Percentiles rank a stretch among this genome's conserved stretches.
Conservation (phyloP, 257 asterid genomes). For the Galeopsis tetrahit region DNA sequence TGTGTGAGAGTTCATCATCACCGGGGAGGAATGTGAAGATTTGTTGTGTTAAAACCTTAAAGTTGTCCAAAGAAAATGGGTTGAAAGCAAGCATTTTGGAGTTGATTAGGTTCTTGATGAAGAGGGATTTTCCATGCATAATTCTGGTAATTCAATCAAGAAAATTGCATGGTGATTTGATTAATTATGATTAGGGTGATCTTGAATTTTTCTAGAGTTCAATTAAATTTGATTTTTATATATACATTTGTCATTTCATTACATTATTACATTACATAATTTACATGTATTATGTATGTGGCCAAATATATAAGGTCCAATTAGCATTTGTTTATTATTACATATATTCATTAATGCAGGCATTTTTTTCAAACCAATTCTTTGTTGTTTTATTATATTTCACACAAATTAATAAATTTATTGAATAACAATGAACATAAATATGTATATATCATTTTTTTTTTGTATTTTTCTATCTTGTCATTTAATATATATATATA, state of each 20-base stretch:
- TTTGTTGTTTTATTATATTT: no score
- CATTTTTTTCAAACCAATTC: no score
- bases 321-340: neutral
- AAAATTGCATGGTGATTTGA: conserved; percentile 34
- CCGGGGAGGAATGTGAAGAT: conserved; percentile 37
- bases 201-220: neutral
- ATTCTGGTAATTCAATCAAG: conserved; percentile 39
- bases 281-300: neutral
- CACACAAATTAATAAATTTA: no score
- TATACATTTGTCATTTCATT: neutral
- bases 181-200: neutral
- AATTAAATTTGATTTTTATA: neutral
- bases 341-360: no score
- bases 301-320: neutral
- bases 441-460: no score
- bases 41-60: conserved; percentile 41
- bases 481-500: no score
- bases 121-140: conserved; percentile 41
- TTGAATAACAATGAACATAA: no score
- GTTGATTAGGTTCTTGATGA: conserved; percentile 42
- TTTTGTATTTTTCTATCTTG: no score
- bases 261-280: no score
- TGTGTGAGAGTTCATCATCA: conserved; percentile 31
- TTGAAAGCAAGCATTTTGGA: conserved; percentile 39
- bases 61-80: conserved; percentile 37